Evolutionary conservation across 768 basidiomycete genomes (phyloP), one percentile per base, ranked within the genome.

Genomic region (Fomitopsis serialis): DNA sequence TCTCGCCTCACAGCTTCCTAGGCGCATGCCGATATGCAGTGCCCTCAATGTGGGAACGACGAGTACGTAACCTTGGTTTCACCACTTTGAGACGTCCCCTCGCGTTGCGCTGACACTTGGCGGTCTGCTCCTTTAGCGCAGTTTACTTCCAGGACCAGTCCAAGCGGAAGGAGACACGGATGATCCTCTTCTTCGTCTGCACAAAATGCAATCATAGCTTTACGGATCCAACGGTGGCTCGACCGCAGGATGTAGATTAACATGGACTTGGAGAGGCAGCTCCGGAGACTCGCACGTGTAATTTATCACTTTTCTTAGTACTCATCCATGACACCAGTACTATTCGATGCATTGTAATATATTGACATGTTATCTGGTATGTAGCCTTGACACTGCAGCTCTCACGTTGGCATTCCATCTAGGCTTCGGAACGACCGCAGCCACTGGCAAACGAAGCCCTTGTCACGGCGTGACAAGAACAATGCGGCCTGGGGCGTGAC

Each of bases 61-160:
- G 91, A 93, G 92, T 93, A 66, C 60, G 87, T 74, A 32, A 22
- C 32, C 25, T 45, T n/a, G n/a, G 15, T 29, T 43, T 22, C 27
- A 40, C 27, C 37, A 43, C 40, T 45, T 34, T 43, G 44, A 21
- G 40, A 48, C n/a, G n/a, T n/a, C n/a, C n/a, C n/a, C n/a, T n/a
- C n/a, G n/a, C n/a, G 35, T 54, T 45, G 11, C 11, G 29, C 29
- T 32, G 29, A 32, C 15, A 12, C 8, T 43, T n/a, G 8, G 50
- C n/a, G n/a, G n/a, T n/a, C 48, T 25, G 58, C 45, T 52, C 29
- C 37, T 57, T n/a, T 63, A 98, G 95, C 64, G 83, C 92, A 47
- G 95, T 98, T 4, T 82, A 90, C 66, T 98, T 89, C 69, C 96
- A 98, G 69, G 96, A 98, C 70, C 96, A 98, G 68, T 97, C 93